phyloP scores from a whole-genome alignment of 179 eudicot species.

The Silene vulgaris region DNA sequence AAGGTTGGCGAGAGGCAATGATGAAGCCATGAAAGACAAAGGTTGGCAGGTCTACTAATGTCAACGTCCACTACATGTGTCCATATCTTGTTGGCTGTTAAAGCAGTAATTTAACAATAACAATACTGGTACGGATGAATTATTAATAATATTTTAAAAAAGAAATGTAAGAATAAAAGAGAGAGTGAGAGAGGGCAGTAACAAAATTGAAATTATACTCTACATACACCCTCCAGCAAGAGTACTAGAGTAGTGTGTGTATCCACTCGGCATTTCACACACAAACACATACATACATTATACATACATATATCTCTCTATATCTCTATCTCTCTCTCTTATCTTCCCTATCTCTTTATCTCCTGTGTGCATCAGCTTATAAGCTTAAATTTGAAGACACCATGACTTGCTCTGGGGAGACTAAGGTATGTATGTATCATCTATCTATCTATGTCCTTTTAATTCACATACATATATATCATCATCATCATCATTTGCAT shows the following conservation, averaged over 20 bases:
- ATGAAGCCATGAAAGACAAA: not conserved
- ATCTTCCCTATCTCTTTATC: not conserved
- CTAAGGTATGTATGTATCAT: not conserved
- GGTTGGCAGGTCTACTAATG: not conserved
- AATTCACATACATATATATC: no score
- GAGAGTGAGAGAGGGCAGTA: not conserved
- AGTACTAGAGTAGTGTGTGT: not conserved
- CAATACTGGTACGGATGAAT: no score
- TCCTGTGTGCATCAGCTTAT: not conserved
- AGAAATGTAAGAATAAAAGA: no score
- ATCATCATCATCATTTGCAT: no score
- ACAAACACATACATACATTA: no score
- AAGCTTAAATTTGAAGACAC: not conserved
- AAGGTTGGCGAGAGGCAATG: not conserved
- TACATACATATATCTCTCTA: no score
- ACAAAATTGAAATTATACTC: not conserved
- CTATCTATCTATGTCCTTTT: no score
- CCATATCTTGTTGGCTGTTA: no score
- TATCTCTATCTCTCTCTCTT: no score
- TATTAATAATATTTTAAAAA: no score
- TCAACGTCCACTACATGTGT: no score
- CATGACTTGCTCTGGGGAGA: not conserved
- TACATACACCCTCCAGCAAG: not conserved
- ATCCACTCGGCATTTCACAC: not conserved
- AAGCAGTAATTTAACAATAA: no score